A percentile compares a stretch with the other conserved stretches of the same genome.
Conservation (phyloP, 129 eudicot genomes). For the Erigeron canadensis region DNA sequence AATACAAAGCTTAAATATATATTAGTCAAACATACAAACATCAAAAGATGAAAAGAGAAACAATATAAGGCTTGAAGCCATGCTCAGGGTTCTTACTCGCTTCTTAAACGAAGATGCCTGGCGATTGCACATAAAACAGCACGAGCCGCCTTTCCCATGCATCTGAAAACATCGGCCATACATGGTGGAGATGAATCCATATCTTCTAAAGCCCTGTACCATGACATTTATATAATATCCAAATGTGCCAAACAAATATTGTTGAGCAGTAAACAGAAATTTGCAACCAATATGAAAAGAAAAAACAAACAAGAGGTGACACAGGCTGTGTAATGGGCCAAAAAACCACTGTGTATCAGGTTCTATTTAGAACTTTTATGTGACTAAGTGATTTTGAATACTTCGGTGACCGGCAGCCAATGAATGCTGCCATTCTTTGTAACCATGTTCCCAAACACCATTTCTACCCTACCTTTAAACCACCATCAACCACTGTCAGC, state of each 20-base stretch:
- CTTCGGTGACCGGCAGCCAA: no score
- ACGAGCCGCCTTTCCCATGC: slow-evolving; percentile 98
- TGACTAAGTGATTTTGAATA: no score
- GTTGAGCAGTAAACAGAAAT: slow-evolving; percentile 1
- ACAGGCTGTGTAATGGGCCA: no score
- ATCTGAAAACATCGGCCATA: slow-evolving; percentile 85
- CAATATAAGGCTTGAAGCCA: background rate
- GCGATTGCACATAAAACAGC: slow-evolving; percentile 83
- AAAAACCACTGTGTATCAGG: no score
- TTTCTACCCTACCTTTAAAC: no score
- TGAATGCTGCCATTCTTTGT: no score
- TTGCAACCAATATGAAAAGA: background rate
- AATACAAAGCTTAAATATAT: slow-evolving; percentile 21
- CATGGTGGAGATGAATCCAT: slow-evolving; percentile 89
- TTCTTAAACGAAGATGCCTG: slow-evolving; percentile 92
- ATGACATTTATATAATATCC: slow-evolving; percentile 33
- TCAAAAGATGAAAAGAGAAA: background rate
- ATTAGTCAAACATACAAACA: slow-evolving; percentile 17
- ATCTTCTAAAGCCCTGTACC: slow-evolving; percentile 82
- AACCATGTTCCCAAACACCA: no score
- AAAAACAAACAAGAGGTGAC: background rate
- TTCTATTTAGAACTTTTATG: no score
- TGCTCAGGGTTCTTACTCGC: slow-evolving; percentile 63
- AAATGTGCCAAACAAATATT: background rate
- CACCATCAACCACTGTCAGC: no score